Evolutionary conservation across 345 rosid genomes (phyloP), one percentile per base, ranked within the genome.

Genomic region (Geranium rotundifolium): DNA sequence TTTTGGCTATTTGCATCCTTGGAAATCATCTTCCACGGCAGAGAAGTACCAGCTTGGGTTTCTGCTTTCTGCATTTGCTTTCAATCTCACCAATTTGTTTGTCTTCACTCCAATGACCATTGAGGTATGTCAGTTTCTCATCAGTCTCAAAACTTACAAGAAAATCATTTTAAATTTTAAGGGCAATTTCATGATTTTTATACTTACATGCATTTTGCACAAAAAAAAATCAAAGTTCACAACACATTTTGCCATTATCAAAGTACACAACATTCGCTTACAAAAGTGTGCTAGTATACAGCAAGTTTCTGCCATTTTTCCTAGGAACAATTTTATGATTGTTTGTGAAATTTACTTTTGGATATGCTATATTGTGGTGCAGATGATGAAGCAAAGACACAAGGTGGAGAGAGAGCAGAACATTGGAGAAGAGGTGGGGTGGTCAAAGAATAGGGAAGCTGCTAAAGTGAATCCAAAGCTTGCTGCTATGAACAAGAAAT

Each of bases 311-410:
- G n/a, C n/a, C n/a, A n/a, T n/a, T n/a, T n/a, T n/a, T n/a, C n/a
- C n/a, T n/a, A n/a, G n/a, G n/a, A n/a, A n/a, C n/a, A n/a, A n/a
- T n/a, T n/a, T n/a, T 23, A 34, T 34, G 41, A 34, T 34, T 13
- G 31, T 16, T 13, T 29, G 9, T 34, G n/a, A 34, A 14, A 56
- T 17, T 27, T 2, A 7, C 56, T 27, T 8, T 37, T 56, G 19
- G 49, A 12, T 59, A 57, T 50, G 29, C 20, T 20, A 27, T 69
- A 7, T 18, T 57, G 50, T 63, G 67, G 30, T 63, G 63, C 69
- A 89, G 99, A 84, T 90, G 90, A 93, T 93, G 99, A 93, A 81
- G 79, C 87, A 93, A 80, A 90, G 99, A 72, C 99, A 93, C 77
- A 93, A 86, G 75, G 84, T 93, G 39, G 99, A 93, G 79, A 88